Conservation (phyloP, 805 yeast species). For the Candida incommunis region DNA sequence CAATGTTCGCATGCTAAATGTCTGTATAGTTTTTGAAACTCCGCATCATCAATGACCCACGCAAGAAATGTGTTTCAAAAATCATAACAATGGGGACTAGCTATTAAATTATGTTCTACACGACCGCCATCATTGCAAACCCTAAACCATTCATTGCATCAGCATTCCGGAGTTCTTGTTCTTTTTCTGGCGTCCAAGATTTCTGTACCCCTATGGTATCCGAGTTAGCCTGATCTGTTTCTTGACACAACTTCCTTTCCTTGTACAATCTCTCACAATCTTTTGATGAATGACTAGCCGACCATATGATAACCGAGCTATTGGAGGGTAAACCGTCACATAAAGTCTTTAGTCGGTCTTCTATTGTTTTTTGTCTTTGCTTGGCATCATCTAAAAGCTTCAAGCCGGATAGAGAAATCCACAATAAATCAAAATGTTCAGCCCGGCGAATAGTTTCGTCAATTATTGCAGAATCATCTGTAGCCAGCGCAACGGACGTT, state of each 20-base stretch:
- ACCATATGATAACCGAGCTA: constrained; percentile 44
- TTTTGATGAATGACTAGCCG: constrained; percentile 50
- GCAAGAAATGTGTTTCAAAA: too few species aligned
- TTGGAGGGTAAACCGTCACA: constrained; percentile 41
- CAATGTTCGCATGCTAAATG: not conserved
- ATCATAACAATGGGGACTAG: not conserved
- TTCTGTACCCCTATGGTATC: too few species aligned
- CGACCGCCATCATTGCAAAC: constrained; percentile 35
- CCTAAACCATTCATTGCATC: constrained; percentile 45
- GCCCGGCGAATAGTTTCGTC: constrained; percentile 25
- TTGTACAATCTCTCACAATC: constrained; percentile 30
- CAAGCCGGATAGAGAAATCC: constrained; percentile 16
- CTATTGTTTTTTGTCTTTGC: constrained; percentile 22
- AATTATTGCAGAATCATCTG: constrained; percentile 41
- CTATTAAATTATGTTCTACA: constrained; percentile 13
- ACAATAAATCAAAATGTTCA: constrained; percentile 35
- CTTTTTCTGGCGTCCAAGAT: constrained; percentile 40
- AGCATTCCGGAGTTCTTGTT: constrained; percentile 31
- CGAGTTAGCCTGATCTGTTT: constrained; percentile 28
- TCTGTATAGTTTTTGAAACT: not conserved
- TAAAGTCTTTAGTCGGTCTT: constrained; percentile 32
- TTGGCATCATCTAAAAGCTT: constrained; percentile 9
- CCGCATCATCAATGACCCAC: too few species aligned
- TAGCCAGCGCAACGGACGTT: constrained; percentile 35
- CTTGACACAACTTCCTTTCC: constrained; percentile 29